Base-by-base conservation (phyloP, 106 monocot genomes). In the Allium sativum region DNA sequence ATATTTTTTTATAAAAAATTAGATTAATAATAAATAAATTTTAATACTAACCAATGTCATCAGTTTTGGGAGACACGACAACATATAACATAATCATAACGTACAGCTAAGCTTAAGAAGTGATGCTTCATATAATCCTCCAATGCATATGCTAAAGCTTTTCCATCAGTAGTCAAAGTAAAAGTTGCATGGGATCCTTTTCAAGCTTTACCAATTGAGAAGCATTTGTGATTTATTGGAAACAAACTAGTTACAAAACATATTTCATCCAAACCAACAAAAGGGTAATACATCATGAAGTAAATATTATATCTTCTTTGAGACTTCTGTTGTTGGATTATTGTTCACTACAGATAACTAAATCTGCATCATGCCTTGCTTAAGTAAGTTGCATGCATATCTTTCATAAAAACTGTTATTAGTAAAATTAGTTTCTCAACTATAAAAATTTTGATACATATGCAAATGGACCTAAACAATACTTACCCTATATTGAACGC, bases 121-220 rank as follows among this genome's bases (percentile, higher is more conserved):
- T 74, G 70, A 47, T 72, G 48, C 74, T 87, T 90, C 81, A 87
- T 73, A 71, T 90, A 86, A 56, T 90, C 94, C 65, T 95, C 86
- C 14, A 95, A 67, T 14, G 83, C 81, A 79, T 82, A 79, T 41
- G 68, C 52, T 21, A 95, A 59, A 48, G 86, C 76, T 75, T 90
- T 95, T 12, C 94, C 94, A 75, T 95, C 94, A 66, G 90, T 84
- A 21, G 90, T 82, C 50, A 95, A 69, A 48, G 94, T 86, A 77
- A 87, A 95, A 55, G 94, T 90, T 41, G 90, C 90, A 84, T 95
- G 83, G 21, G 94, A 61, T 95, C 94, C 66, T 73, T 86, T 60
- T 90, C 94, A 18, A 84, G 72, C 68, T 86, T 84, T 47, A 95
- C 69, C 83, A 82, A 77, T 72, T 87, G 81, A 12, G 73, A 73